Conservation (phyloP, 192 early-diverging fungal genomes). For the Chytriomyces sp. region DNA sequence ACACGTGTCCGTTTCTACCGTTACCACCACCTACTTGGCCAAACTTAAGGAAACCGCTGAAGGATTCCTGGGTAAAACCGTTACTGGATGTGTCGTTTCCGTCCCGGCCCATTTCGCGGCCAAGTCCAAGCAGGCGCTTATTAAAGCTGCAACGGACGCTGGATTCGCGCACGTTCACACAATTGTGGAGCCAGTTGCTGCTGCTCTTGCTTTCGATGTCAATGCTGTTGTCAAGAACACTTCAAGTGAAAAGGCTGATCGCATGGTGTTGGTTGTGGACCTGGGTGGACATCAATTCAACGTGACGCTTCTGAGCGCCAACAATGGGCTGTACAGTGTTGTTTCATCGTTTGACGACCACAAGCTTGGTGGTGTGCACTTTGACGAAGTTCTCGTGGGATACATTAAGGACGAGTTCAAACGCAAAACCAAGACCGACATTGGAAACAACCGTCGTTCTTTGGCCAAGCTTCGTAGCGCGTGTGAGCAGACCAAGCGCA, state of each 20-base stretch:
- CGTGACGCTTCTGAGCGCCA: conserved; percentile 75
- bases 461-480: conserved; percentile 81
- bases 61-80: conserved; percentile 77
- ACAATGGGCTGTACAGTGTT: conserved; percentile 84
- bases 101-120: conserved; percentile 85
- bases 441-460: conserved; percentile 75
- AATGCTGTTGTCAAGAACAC: conserved; percentile 35
- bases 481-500: conserved; percentile 91
- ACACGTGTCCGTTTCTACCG: conserved; percentile 71
- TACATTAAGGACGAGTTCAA: conserved; percentile 89
- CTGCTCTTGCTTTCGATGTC: conserved; percentile 83
- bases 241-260: conserved; percentile 64
- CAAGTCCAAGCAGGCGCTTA: conserved; percentile 70
- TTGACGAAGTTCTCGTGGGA: conserved; percentile 82
- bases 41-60: conserved; percentile 88
- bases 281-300: conserved; percentile 87
- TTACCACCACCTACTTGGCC: conserved; percentile 78
- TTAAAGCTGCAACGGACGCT: conserved; percentile 70
- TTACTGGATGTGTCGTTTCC: conserved; percentile 84
- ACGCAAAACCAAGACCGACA: conserved; percentile 80
- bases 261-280: conserved; percentile 83
- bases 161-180: conserved; percentile 82
- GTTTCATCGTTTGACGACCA: conserved; percentile 77
- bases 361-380: conserved; percentile 80
- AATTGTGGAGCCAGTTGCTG: conserved; percentile 88